These are phyloP conservation scores for Wallacemonas collosoma DNA, from an alignment of 208 protist species.

Conservation along the genomic window DNA sequence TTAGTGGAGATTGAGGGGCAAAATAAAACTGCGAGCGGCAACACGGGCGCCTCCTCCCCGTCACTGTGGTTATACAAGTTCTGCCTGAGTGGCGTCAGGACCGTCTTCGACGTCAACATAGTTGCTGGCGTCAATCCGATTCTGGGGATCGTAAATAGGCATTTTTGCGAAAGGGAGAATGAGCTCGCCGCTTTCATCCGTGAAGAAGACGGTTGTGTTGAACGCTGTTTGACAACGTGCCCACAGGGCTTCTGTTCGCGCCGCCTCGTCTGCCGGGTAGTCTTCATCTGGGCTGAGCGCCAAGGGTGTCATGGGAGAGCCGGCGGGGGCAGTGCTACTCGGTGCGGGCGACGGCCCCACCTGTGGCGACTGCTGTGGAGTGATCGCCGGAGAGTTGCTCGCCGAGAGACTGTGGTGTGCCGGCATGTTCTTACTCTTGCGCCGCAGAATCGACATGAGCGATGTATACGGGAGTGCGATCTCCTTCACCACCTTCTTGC, in stretches of 20 bases:
- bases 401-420: constrained; percentile 43
- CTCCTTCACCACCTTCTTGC: constrained; percentile 35
- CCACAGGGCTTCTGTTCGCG: neutral
- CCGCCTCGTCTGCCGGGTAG: neutral
- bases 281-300: constrained; percentile 25
- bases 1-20: no score
- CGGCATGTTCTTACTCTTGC: constrained; percentile 50
- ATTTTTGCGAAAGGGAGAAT: constrained; percentile 20
- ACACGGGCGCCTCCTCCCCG: no score
- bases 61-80: neutral
- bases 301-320: constrained; percentile 50
- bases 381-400: constrained; percentile 31
- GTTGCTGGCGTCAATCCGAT: constrained; percentile 18
- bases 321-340: neutral
- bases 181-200: constrained; percentile 25
- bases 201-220: constrained; percentile 48
- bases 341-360: constrained; percentile 4
- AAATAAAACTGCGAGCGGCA: no score
- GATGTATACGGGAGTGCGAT: constrained; percentile 56
- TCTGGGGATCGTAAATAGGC: constrained; percentile 42
- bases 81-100: neutral
- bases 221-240: neutral
- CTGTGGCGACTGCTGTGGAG: constrained; percentile 42
- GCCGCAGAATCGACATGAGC: constrained; percentile 59
- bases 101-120: constrained; percentile 18